Percentiles rank a stretch among this genome's conserved stretches.
Evolutionary conservation across 2,329 filamentous ascomycete species (phyloP).

Genomic region (Arthroderma sp.): DNA sequence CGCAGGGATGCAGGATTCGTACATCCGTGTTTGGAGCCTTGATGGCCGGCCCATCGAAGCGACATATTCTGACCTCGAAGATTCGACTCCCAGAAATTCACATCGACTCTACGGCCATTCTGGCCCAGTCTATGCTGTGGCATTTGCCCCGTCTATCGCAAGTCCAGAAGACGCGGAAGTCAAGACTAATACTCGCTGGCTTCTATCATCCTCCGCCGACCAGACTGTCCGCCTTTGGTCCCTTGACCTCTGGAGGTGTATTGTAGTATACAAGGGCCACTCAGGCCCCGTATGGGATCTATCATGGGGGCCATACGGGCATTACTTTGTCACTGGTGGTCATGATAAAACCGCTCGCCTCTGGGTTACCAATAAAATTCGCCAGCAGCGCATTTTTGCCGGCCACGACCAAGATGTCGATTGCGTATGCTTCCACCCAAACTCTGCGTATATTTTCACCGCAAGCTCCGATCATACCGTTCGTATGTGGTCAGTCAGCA

Average conservation of each 20-base stretch:
- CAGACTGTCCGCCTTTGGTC: slow-evolving; percentile 87
- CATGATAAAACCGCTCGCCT: slow-evolving; percentile 83
- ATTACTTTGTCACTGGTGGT: slow-evolving; percentile 82
- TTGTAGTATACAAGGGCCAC: slow-evolving; percentile 89
- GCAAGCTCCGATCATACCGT: slow-evolving; percentile 87
- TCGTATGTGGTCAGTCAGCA: slow-evolving; percentile 91
- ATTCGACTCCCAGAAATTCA: slow-evolving; percentile 52
- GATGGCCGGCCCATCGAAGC: slow-evolving; percentile 71
- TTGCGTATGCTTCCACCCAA: slow-evolving; percentile 83
- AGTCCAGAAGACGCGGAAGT: slow-evolving; percentile 36
- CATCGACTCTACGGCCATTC: slow-evolving; percentile 73
- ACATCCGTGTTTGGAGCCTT: slow-evolving; percentile 86
- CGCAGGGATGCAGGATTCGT: slow-evolving; percentile 82
- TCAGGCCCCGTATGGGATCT: slow-evolving; percentile 80
- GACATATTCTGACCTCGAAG: slow-evolving; percentile 44
- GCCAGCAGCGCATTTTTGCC: slow-evolving; percentile 72
- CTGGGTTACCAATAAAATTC: slow-evolving; percentile 87
- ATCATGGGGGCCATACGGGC: slow-evolving; percentile 80
- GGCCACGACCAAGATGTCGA: slow-evolving; percentile 93
- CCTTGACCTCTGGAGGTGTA: slow-evolving; percentile 76
- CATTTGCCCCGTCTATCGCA: slow-evolving; percentile 63
- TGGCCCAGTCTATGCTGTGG: slow-evolving; percentile 74
- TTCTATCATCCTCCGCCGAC: slow-evolving; percentile 80
- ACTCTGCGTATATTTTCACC: slow-evolving; percentile 86
- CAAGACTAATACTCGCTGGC: slow-evolving; percentile 54